Evolutionary conservation across 805 yeast species (phyloP), one percentile per base, ranked within the genome.

Genomic region (Wickerhamiella cacticola): DNA sequence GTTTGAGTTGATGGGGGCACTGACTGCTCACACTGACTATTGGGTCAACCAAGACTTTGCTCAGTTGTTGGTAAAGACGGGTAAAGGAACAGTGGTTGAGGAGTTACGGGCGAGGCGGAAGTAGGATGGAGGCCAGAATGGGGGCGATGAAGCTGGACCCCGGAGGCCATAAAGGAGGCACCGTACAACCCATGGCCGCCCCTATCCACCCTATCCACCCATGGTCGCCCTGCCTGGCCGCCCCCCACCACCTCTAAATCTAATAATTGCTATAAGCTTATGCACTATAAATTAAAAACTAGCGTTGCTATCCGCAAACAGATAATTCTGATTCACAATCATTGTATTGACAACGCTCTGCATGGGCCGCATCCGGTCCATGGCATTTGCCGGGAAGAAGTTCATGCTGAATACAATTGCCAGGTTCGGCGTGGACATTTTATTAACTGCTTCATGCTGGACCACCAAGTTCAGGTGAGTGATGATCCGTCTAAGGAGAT

Each of bases 21-120:
- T 89, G 7, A 83, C 83, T 44, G 92, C 97, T 0, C 98, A 89
- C 64, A 80, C 84, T 2, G 79, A 87, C 26, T 89, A 89, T 65
- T 84, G 94, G 70, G 94, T 85, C 56, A 94, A 85, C 53, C 69
- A 76, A 45, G 87, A 87, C 55, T 77, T 89, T 46, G 89, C 95
- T 0, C 83, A 87, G 36, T 52, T 68, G 49, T 59, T 68, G 36
- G 25, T 34, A 4, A n/a, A 47, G 12, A 18, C 29, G 5, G 36
- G 25, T 7, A 15, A 10, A 3, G 40, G 36, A 6, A 18, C 21
- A 23, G 29, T 3, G 38, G 24, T 21, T 4, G 33, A 23, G 3
- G 41, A 40, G 12, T 13, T 41, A 10, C 15, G 15, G 21, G 41
- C 40, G 15, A 40, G 21, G 25, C 9, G 7, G 38, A 16, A 31